Evolutionary conservation across 1,139 yeast genomes (phyloP), one percentile per base, ranked within the genome.

Genomic region (Taphrina flavorubra): DNA sequence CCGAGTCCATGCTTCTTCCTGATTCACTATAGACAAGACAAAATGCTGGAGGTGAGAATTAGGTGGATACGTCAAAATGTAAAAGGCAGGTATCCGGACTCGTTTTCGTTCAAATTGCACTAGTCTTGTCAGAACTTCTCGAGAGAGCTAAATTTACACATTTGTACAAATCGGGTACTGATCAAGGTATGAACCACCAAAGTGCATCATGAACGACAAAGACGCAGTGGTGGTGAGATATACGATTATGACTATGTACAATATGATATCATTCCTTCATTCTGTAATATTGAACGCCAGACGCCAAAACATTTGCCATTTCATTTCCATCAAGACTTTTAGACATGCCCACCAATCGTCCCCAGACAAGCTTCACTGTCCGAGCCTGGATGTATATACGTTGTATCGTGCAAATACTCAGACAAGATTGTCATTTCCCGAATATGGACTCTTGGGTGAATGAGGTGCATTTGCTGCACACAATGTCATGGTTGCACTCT

Each of bases 1-100:
- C 59, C 14, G 67, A 51, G 20, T 63, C 67, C 67, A 63, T 63
- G 36, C n/a, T 44, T 39, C 2, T 39, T 39, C 6, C 2, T 25
- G 2, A 25, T 1, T 25, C 31, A 25, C 31, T 25, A 25, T 25
- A 2, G n/a, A 25, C 31, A 39, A 39, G 6, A 14, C 6, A 39
- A 14, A 7, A 2, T 3, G 42, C 11, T 6, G 6, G 2, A 39
- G 6, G 42, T 14, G 42, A 14, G 18, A 10, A 44, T 3, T n/a
- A 5, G 6, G 18, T 16, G 18, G 2, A 25, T 25, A 2, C 4
- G 31, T 25, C 31, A 25, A 25, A 25, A 2, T 25, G 31, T 25
- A 25, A 25, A 4, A 25, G 31, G 31, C 31, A 25, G 4, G 31
- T 25, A 25, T 25, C 31, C 31, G 31, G 31, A 25, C 31, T 25